These are phyloP conservation scores for Ceratobasidium theobromae DNA, from an alignment of 1,284 basidiomycete genomes.

Conservation along the genomic window DNA sequence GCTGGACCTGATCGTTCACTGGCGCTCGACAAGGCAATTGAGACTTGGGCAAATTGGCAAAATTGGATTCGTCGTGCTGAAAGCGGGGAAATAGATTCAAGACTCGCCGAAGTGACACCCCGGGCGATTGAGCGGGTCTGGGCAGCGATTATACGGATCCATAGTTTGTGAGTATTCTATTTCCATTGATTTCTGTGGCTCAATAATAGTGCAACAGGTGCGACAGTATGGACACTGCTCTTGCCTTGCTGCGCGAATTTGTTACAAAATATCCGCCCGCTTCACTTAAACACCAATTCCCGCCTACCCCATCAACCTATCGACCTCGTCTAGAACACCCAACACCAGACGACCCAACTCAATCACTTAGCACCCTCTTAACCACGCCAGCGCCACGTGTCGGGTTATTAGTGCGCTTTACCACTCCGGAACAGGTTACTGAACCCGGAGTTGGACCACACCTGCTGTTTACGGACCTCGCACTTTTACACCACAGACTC, in stretches of 20 bases:
- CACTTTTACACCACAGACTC: slow-evolving; percentile 35
- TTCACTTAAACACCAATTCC: slow-evolving; percentile 11
- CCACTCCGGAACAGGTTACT: slow-evolving; percentile 33
- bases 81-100: slow-evolving; percentile 35
- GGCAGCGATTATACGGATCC: slow-evolving; percentile 61
- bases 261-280: slow-evolving; percentile 59
- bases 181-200: not conserved
- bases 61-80: slow-evolving; percentile 56
- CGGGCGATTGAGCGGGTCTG: slow-evolving; percentile 66
- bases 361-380: slow-evolving; percentile 20
- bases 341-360: not conserved
- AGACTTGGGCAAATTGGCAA: slow-evolving; percentile 57
- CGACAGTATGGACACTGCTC: slow-evolving; percentile 53
- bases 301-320: slow-evolving; percentile 25
- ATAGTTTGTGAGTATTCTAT: slow-evolving; percentile 54
- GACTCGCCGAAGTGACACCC: slow-evolving; percentile 38
- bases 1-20: slow-evolving; percentile 41
- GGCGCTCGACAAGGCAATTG: slow-evolving; percentile 49
- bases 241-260: slow-evolving; percentile 58
- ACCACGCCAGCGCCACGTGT: slow-evolving; percentile 25
- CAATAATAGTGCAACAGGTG: slow-evolving; percentile 46
- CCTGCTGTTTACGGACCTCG: slow-evolving; percentile 35
- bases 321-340: slow-evolving; percentile 24
- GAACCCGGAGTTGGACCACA: slow-evolving; percentile 34
- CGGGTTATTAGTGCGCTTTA: slow-evolving; percentile 34